Evolutionary conservation across 2,329 filamentous ascomycete genomes (phyloP).

Genomic region (Chaetomium sp.): DNA sequence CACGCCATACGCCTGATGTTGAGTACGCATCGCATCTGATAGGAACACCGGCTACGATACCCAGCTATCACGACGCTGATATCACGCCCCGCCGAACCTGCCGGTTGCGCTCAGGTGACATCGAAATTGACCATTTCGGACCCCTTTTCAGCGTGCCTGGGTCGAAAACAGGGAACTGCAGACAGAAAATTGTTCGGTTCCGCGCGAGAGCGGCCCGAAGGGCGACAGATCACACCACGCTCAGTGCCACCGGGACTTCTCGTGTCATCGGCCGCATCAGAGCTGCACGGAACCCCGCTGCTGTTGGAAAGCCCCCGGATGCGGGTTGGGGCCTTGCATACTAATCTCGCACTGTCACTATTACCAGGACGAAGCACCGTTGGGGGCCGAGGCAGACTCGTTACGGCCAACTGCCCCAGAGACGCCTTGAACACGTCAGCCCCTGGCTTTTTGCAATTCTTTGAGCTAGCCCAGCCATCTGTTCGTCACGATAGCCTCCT

Average conservation of each 20-base stretch:
- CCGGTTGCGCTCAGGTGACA: neutral
- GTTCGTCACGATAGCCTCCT: neutral
- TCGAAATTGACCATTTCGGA: neutral
- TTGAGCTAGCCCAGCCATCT: neutral
- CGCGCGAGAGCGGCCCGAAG: neutral
- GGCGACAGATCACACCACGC: neutral
- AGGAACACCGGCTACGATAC: neutral
- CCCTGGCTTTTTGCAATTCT: neutral
- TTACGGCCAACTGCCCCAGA: neutral
- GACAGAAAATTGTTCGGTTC: neutral
- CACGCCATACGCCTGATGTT: neutral
- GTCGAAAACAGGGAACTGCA: neutral
- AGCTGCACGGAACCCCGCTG: slow-evolving; percentile 4
- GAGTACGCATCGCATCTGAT: neutral
- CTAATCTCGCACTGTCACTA: neutral
- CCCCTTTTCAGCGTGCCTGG: neutral
- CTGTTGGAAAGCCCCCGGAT: slow-evolving; percentile 9
- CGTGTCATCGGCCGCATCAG: neutral
- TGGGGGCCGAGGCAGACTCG: slow-evolving; percentile 5
- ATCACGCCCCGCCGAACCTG: neutral
- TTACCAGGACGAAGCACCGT: neutral
- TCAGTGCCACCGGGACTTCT: neutral
- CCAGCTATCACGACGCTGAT: neutral
- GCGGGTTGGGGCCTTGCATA: neutral
- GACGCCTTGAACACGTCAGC: slow-evolving; percentile 1